Evolutionary conservation across 495 filamentous ascomycete genomes (phyloP).

Genomic region (Annulohypoxylon nitens): DNA sequence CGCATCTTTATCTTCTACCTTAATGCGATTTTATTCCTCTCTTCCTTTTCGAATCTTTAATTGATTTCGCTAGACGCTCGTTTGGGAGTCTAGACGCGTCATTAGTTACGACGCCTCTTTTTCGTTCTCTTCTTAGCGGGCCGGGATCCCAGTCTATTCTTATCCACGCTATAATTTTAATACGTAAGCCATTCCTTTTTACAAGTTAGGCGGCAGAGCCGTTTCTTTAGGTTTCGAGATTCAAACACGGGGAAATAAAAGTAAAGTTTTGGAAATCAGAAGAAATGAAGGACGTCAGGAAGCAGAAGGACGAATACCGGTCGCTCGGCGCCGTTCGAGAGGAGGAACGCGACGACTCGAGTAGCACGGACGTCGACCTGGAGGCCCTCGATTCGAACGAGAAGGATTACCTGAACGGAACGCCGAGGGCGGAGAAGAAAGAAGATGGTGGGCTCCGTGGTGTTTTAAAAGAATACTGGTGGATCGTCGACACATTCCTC

Average conservation of each 20-base stretch:
- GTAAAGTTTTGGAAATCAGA: not conserved
- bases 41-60: slow-evolving; percentile 13
- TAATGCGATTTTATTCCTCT: slow-evolving; percentile 3
- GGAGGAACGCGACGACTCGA: slow-evolving; percentile 48
- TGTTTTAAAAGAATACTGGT: slow-evolving; percentile 44
- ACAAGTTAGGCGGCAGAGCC: slow-evolving; percentile 6
- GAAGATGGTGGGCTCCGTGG: slow-evolving; percentile 27
- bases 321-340: slow-evolving; percentile 29
- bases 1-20: slow-evolving; percentile 8
- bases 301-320: slow-evolving; percentile 35
- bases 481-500: slow-evolving; percentile 53
- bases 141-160: slow-evolving; percentile 23
- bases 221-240: slow-evolving; percentile 9
- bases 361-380: slow-evolving; percentile 49
- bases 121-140: slow-evolving; percentile 30
- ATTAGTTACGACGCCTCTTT: slow-evolving; percentile 8
- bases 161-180: slow-evolving; percentile 19
- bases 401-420: slow-evolving; percentile 45
- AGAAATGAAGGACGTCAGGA: slow-evolving; percentile 35
- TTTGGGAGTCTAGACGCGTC: slow-evolving; percentile 22
- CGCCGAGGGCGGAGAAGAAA: slow-evolving; percentile 8
- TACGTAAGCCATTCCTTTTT: slow-evolving; percentile 3
- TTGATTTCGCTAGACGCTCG: slow-evolving; percentile 6
- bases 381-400: slow-evolving; percentile 48
- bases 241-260: not conserved